Evolutionary conservation across 495 filamentous ascomycete genomes (phyloP).

Genomic region (Penicillium malachiteum): DNA sequence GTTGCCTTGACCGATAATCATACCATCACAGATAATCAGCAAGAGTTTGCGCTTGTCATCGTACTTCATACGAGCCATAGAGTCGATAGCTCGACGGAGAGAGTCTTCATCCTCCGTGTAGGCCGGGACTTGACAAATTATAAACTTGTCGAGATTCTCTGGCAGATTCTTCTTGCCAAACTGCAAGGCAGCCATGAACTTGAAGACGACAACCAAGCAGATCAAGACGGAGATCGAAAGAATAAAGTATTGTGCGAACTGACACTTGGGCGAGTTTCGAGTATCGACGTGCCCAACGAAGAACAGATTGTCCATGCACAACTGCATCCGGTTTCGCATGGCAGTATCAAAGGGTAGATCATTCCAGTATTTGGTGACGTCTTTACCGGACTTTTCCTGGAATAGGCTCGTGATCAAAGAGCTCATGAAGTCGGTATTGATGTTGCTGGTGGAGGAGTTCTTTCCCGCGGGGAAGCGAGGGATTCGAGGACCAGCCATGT

Average conservation of each 20-base stretch:
- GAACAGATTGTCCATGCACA: conserved; percentile 93
- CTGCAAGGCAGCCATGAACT: conserved; percentile 94
- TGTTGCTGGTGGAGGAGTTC: conserved; percentile 38
- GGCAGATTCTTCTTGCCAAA: conserved; percentile 88
- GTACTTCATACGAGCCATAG: conserved; percentile 91
- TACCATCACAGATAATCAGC: conserved; percentile 44
- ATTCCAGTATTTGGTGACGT: conserved; percentile 83
- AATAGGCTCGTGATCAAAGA: conserved; percentile 72
- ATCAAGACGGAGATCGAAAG: conserved; percentile 86
- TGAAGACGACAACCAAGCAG: conserved; percentile 81
- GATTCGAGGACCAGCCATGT: conserved; percentile 72
- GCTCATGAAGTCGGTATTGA: conserved; percentile 82
- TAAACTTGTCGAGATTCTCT: conserved; percentile 95
- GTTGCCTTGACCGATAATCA: conserved; percentile 99
- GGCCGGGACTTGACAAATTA: conserved; percentile 95
- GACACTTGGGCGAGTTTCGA: conserved; percentile 78
- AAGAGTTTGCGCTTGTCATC: conserved; percentile 71
- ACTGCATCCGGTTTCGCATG: conserved; percentile 65
- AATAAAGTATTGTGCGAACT: conserved; percentile 87
- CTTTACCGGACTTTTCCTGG: conserved; percentile 68
- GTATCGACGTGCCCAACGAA: conserved; percentile 92
- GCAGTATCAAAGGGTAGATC: conserved; percentile 54
- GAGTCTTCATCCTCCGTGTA: conserved; percentile 99
- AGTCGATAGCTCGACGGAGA: conserved; percentile 93
- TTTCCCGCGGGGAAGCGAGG: conserved; percentile 54